Evolutionary conservation across 805 yeast species (phyloP), one percentile per base, ranked within the genome.

Genomic region (Saccharomycopsis javanensis): DNA sequence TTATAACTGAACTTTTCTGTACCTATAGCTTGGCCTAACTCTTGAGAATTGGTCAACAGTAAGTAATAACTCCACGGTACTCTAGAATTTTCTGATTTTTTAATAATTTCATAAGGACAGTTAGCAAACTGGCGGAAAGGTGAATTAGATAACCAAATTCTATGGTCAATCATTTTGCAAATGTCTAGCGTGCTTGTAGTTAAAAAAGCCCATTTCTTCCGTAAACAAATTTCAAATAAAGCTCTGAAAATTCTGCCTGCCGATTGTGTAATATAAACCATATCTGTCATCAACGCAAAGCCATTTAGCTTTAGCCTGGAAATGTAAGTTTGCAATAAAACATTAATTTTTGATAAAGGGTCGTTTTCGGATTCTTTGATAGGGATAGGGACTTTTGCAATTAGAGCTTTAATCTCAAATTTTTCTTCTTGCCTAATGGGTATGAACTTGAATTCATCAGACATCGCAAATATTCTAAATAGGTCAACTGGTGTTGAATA

Each of bases 191-290:
- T 66, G 1, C 71, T 59, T 62, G 77, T 79, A 0, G 96, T 74
- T 13, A 86, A 68, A 20, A 73, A 67, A 0, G 96, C 77, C 95
- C 96, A 90, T 10, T 78, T 77, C 62, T 83, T 86, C 55, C 77
- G 74, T 51, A 87, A 63, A 8, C 87, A 79, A 34, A 94, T 80
- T 66, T 92, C 97, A 67, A 79, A 82, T 61, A 95, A 78, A 0
- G 98, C 97, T 57, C 97, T 73, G 57, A 91, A 74, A 38, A 94
- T 69, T 66, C 99, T 78, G 2, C 95, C 92, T 0, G 97, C 97
- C 45, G 95, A 88, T 69, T 94, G 98, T 0, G 94, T 86, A 45
- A 94, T 81, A 67, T 88, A 94, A 2, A 88, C 77, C 96, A 91
- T 89, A 72, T 94, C 99, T 0, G 96, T 82, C 78, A 86, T 82